phyloP scores from a whole-genome alignment of 139 green algal species.

The Tetraselmis striata region DNA sequence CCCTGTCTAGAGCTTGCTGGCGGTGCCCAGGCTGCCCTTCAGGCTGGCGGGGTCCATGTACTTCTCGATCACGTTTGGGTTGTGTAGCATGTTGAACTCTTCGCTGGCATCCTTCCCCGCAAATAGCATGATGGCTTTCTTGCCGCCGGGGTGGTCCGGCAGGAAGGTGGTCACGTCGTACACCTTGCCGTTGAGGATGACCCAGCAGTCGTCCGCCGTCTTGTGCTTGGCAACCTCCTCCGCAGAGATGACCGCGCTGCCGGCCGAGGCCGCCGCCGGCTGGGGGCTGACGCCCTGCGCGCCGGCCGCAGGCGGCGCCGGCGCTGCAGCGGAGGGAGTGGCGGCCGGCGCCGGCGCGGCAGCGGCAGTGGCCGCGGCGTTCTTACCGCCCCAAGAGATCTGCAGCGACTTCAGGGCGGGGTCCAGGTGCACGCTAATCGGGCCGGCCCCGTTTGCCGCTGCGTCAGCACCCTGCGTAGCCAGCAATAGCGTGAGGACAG shows the following conservation, averaged over 20 bases:
- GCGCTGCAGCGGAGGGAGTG: background rate
- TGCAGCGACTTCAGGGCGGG: conserved; percentile 7
- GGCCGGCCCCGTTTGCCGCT: background rate
- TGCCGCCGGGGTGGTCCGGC: conserved; percentile 31
- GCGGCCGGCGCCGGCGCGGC: background rate
- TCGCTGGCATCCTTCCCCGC: conserved; percentile 34
- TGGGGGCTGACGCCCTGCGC: too few species aligned
- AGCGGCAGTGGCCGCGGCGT: background rate
- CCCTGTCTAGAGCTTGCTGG: background rate
- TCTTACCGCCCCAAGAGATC: background rate
- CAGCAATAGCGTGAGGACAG: too few species aligned
- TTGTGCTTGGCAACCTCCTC: conserved; percentile 33
- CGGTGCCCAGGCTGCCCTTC: background rate
- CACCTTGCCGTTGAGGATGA: conserved; percentile 28
- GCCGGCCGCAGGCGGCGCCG: background rate
- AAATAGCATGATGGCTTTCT: conserved; percentile 31
- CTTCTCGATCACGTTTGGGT: conserved; percentile 30
- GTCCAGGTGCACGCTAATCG: conserved; percentile 12
- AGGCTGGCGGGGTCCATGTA: conserved; percentile 8
- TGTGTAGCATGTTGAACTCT: conserved; percentile 37
- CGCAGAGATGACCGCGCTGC: conserved; percentile 1
- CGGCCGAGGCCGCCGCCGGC: background rate
- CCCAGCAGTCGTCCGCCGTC: conserved; percentile 27
- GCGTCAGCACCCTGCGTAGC: background rate
- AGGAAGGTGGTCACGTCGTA: conserved; percentile 33